Conservation (phyloP, 2,329 filamentous ascomycete genomes). For the Fonsecaea nubica region DNA sequence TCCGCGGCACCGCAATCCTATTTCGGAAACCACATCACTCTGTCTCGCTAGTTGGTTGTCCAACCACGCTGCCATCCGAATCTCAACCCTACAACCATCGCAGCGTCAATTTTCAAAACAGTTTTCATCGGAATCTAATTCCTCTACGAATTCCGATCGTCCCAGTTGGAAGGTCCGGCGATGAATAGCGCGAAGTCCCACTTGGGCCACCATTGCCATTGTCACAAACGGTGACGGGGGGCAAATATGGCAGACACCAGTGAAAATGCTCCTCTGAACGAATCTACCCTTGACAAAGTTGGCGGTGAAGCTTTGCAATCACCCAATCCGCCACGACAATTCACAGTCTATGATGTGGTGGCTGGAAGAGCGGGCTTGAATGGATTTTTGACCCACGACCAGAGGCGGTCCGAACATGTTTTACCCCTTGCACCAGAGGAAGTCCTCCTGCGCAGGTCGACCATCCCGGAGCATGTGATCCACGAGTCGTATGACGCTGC, state of each 20-base stretch:
- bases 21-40: too few species aligned
- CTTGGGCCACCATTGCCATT: neutral
- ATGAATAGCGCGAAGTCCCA: neutral
- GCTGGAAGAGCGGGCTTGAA: constrained; percentile 58
- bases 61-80: neutral
- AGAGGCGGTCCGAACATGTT: constrained; percentile 30
- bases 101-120: neutral
- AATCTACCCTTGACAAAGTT: neutral
- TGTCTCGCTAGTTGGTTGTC: neutral
- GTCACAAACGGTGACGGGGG: neutral
- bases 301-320: constrained; percentile 47
- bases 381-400: constrained; percentile 44
- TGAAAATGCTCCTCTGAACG: neutral
- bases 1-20: too few species aligned
- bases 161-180: neutral
- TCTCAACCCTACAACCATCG: neutral
- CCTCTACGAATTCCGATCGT: neutral
- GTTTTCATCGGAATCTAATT: neutral
- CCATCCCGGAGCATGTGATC: constrained; percentile 58
- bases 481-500: constrained; percentile 61
- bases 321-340: constrained; percentile 45
- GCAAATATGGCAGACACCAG: constrained; percentile 1
- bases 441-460: constrained; percentile 59
- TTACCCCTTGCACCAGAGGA: constrained; percentile 62
- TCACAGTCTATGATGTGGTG: constrained; percentile 63